phyloP scores from a whole-genome alignment of 2,329 filamentous ascomycete species.

The Pseudocercospora fuligena region DNA sequence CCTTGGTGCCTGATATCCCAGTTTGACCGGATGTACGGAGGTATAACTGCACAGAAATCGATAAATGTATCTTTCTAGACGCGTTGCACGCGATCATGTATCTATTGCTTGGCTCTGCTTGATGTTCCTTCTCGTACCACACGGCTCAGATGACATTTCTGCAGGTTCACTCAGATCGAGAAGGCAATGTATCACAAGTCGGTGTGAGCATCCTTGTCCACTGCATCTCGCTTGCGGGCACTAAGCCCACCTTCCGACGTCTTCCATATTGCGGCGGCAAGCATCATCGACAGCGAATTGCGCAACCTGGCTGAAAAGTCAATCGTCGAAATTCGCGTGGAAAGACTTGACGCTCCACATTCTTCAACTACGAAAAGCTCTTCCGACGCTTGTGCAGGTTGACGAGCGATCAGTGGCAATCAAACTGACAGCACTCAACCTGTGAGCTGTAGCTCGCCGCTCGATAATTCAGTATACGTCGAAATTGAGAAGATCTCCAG shows the following conservation, averaged over 20 bases:
- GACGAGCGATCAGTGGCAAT: background rate
- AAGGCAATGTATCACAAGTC: slow-evolving; percentile 1
- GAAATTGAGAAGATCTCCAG: background rate
- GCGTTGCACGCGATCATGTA: background rate
- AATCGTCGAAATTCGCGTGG: background rate
- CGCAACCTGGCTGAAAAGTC: background rate
- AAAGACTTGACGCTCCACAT: background rate
- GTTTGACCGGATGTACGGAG: no score
- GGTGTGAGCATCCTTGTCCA: background rate
- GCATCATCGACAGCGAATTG: background rate
- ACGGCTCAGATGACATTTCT: background rate
- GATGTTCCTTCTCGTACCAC: background rate
- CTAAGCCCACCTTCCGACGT: background rate
- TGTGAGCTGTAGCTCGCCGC: background rate
- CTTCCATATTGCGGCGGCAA: background rate
- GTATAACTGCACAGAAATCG: background rate
- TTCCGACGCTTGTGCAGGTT: background rate
- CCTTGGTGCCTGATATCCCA: no score
- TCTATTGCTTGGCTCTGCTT: background rate
- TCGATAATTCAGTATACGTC: background rate
- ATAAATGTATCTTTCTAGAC: background rate
- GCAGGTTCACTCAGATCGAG: background rate
- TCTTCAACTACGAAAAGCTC: background rate
- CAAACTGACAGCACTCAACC: background rate
- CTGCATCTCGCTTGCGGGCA: background rate